Base-by-base conservation (phyloP, 495 filamentous ascomycete species). In the Aspergillus conjunctus region DNA sequence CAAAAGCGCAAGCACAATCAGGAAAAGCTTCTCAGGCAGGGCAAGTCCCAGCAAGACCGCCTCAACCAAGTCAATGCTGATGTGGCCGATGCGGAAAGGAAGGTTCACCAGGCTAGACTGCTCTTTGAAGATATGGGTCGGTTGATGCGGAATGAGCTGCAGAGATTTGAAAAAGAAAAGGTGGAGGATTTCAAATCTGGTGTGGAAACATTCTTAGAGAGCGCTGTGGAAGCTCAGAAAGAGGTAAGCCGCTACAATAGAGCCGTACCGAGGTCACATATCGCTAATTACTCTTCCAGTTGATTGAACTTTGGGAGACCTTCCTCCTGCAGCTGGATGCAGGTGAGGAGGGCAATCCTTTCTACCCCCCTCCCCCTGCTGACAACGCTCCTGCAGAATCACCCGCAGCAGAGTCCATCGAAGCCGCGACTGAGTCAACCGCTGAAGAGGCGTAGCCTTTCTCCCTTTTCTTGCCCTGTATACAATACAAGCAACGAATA, bases 131-230 rank as follows among this genome's bases (percentile, higher is more conserved):
- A 98, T 70, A 97, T 98, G 94, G 94, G 94, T 12, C 83, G 91
- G 26, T 77, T 96, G 70, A 93, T 98, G 92, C 83, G 91, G 41
- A 78, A 80, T 31, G 94, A 98, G 73, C 80, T 98, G 60, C 94
- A 98, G 62, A 81, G 92, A 30, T 98, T 98, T 67, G 94, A 98
- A 78, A 85, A 85, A 66, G 94, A 98, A 78, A 98, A 98, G 79
- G 94, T 98, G 8, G 94, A 98, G 71, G 94, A 98, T 72, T 98
- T 98, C 76, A 98, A 98, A 79, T 93, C 89, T 60, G 95, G 91
- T 0, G 93, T 98, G 2, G 94, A 98, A 79, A 98, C 94, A 0
- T 98, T 93, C 73, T 78, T 98, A 64, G 94, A 98, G 77, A 90
- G 93, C 59, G 91, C 93, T 8, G 92, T 98, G 4, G 94, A 98